Percentiles rank a stretch among this genome's conserved stretches.
These are phyloP conservation scores for Sicyos baderoa DNA, from an alignment of 306 rosid genomes.

Conservation along the genomic window DNA sequence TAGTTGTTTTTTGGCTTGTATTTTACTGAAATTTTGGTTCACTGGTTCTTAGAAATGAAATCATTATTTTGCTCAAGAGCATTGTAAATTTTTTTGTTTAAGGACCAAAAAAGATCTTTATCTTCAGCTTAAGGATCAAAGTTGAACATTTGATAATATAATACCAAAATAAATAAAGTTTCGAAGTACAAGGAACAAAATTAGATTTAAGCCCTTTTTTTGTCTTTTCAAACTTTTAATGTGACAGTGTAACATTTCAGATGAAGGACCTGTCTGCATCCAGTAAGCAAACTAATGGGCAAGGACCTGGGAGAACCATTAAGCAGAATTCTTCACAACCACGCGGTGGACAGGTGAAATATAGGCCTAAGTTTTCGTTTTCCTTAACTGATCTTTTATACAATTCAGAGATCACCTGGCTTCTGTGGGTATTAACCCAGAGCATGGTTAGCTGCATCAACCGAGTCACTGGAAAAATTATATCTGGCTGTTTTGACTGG, in stretches of 20 bases:
- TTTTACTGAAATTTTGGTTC: background rate
- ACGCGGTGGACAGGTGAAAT: conserved; percentile 51
- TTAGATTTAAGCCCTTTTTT: conserved; percentile 1
- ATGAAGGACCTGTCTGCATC: conserved; percentile 37
- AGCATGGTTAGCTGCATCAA: background rate
- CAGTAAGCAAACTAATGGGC: conserved; percentile 43
- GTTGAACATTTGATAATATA: background rate
- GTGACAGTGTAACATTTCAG: conserved; percentile 31
- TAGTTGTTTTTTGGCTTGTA: background rate
- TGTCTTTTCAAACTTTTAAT: conserved; percentile 11
- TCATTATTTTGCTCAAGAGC: background rate
- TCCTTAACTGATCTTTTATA: background rate
- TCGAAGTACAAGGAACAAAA: background rate
- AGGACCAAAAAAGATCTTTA: background rate
- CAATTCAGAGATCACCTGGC: background rate
- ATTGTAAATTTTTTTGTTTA: background rate
- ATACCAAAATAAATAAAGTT: background rate
- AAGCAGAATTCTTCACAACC: conserved; percentile 42
- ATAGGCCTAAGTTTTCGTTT: background rate
- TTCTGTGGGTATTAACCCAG: background rate
- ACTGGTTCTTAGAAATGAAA: background rate
- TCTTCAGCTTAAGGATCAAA: background rate
- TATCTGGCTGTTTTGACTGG: background rate
- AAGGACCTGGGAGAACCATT: conserved; percentile 38
- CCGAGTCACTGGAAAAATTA: background rate